These are phyloP conservation scores for Suillus plorans DNA, from an alignment of 768 basidiomycete genomes.

Conservation along the genomic window DNA sequence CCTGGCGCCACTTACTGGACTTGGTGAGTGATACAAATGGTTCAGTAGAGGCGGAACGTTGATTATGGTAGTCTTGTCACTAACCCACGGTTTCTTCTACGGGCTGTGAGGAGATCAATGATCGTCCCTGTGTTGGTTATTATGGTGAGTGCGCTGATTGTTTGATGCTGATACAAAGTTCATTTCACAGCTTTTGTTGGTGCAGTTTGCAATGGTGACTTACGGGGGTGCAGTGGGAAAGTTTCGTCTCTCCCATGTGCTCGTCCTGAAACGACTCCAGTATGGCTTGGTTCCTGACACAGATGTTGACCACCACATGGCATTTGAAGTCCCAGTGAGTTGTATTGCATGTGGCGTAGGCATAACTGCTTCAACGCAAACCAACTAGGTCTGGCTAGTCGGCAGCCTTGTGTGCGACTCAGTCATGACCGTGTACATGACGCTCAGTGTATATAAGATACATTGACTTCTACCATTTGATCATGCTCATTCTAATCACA, in stretches of 20 bases:
- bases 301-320: not conserved
- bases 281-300: conserved; percentile 13
- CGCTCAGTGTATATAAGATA: conserved; percentile 9
- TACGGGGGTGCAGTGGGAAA: conserved; percentile 6
- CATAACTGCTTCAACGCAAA: not conserved
- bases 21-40: conserved; percentile 15
- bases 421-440: conserved; percentile 22
- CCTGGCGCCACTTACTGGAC: conserved; percentile 11
- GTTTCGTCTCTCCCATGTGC: not conserved
- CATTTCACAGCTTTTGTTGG: conserved; percentile 18
- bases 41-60: not conserved
- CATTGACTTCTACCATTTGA: not conserved
- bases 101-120: conserved; percentile 2
- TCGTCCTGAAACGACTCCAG: not conserved
- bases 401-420: conserved; percentile 18
- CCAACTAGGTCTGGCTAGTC: conserved; percentile 21
- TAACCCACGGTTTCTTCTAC: conserved; percentile 22
- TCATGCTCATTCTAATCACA: not conserved
- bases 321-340: conserved; percentile 13
- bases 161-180: not conserved
- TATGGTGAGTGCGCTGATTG: conserved; percentile 14
- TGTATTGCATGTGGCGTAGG: not conserved
- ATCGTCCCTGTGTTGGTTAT: conserved; percentile 12
- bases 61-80: conserved; percentile 12
- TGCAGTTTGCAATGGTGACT: conserved; percentile 21